Base-by-base conservation (phyloP, 345 rosid species). In the Geranium rotundifolium region DNA sequence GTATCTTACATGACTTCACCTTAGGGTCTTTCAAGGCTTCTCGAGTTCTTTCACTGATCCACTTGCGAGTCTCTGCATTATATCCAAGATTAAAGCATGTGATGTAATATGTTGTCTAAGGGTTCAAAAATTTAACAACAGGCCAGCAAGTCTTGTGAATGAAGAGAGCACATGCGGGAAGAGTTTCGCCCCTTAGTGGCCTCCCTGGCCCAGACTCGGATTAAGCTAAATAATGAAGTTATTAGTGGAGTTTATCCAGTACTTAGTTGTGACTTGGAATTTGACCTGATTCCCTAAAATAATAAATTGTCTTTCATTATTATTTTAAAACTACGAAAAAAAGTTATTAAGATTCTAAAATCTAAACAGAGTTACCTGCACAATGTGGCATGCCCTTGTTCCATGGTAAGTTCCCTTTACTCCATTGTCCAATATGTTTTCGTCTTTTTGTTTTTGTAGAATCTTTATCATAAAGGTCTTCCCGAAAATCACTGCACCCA, bases 1-100 rank as follows among this genome's bases (percentile, higher is more conserved):
- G 66, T 69, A 71, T 85, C 92, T 87, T 77, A 84, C 84, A 84
- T 79, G 83, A 82, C 85, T 81, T 92, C 91, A 89, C 98, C 96
- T 89, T 80, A 80, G 98, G 95, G 67, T 87, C 74, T 71, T 75
- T 85, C 80, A 92, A 78, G 71, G 91, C 96, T 80, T 84, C 95
- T 1, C 74, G 75, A n/a, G 93, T 92, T 80, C 89, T 87, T 78
- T 75, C 80, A 78, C 67, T 89, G 80, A 92, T 92, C 69, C 79
- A 78, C 37, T 71, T 77, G 17, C 93, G 82, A 60, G 96, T 84
- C 58, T 85, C 98, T 92, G 72, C 58, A 76, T 29, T 54, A 29
- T 29, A 15, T 56, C 34, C 37, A 65, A 66, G 5, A 49, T 67
- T 64, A 12, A 58, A 34, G 10, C 41, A 65, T 19, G 41, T 57